Evolutionary conservation across 371 early-diverging fungal species (phyloP), one percentile per base, ranked within the genome.

Genomic region (Apophysomyces sp.): DNA sequence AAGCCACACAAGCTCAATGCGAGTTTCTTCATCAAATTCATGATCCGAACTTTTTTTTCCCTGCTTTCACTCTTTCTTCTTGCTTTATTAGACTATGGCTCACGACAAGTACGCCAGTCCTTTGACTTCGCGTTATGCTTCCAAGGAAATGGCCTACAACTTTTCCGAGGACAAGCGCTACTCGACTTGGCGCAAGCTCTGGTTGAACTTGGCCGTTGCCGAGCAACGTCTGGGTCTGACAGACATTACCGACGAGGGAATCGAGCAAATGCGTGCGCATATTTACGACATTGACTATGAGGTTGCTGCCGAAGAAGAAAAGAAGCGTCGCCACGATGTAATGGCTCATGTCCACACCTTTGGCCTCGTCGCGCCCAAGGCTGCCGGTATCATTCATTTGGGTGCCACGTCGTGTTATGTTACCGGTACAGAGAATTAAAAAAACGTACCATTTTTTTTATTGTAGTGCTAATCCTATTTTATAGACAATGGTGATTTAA

Each of bases 291-390:
- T 96, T 73, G 98, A 98, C 82, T 98, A 93, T 71, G 83, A 67
- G 36, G 68, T 94, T 57, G 97, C 96, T 55, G 92, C 90, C 53
- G 92, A 80, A 34, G 98, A 98, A 76, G 98, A 98, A 76, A 91
- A 92, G 86, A 86, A 88, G 65, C 88, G 97, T 41, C 88, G 98
- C 37, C 98, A 98, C 80, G 98, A 98, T 76, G 98, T 98, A 31
- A 98, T 98, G 98, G 97, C 95, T 26, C 96, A 95, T 62, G 94
- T 95, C n/a, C 96, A 97, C 74, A 91, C 96, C 6, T 98, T 95
- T 81, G 97, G 97, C 31, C 78, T 92, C 6, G 95, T 89, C 16
- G 89, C 90, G 57, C 98, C 98, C 54, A 82, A 77, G 32, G 98
- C 98, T 21, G 97, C 97, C 9, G 90, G 89, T 52, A 96, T 98